Percentiles rank a stretch among this genome's conserved stretches.
These are phyloP conservation scores for Urostyla sp. DNA, from an alignment of 73 alveolate species.

Conservation along the genomic window DNA sequence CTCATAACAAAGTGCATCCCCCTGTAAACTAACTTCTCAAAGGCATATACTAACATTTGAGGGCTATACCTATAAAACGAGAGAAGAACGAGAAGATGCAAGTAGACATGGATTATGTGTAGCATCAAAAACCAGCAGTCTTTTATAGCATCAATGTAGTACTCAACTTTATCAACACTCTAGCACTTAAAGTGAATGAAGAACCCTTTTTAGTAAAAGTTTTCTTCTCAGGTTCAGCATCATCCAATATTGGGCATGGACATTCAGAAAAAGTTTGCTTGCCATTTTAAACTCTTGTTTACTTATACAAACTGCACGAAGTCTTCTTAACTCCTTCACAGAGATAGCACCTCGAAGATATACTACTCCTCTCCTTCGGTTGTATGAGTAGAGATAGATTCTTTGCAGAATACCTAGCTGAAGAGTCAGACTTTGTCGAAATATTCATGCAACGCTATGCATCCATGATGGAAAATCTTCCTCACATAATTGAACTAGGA, in stretches of 20 bases:
- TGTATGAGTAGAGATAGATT: constrained; percentile 38
- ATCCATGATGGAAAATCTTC: constrained; percentile 26
- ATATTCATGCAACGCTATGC: constrained; percentile 43
- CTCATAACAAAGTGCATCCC: constrained; percentile 49
- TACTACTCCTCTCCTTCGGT: background rate
- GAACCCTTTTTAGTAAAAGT: constrained; percentile 22
- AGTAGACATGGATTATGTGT: constrained; percentile 25
- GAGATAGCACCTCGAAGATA: background rate
- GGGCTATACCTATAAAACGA: too few relatives aligned
- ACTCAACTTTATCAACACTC: constrained; percentile 9
- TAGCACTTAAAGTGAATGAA: constrained; percentile 27
- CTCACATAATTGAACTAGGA: background rate
- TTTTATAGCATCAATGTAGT: constrained; percentile 27
- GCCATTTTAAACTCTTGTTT: constrained; percentile 30
- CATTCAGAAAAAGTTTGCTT: constrained; percentile 30
- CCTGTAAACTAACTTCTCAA: constrained; percentile 19
- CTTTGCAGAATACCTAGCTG: constrained; percentile 33
- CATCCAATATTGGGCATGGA: constrained; percentile 27
- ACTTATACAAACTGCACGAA: constrained; percentile 7
- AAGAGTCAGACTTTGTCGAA: constrained; percentile 46
- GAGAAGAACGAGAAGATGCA: background rate
- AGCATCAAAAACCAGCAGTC: constrained; percentile 13
- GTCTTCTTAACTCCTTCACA: background rate
- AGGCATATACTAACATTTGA: constrained; percentile 20
- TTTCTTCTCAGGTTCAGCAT: constrained; percentile 20